These are phyloP conservation scores for Annulohypoxylon bovei DNA, from an alignment of 495 filamentous ascomycete genomes.

Conservation along the genomic window DNA sequence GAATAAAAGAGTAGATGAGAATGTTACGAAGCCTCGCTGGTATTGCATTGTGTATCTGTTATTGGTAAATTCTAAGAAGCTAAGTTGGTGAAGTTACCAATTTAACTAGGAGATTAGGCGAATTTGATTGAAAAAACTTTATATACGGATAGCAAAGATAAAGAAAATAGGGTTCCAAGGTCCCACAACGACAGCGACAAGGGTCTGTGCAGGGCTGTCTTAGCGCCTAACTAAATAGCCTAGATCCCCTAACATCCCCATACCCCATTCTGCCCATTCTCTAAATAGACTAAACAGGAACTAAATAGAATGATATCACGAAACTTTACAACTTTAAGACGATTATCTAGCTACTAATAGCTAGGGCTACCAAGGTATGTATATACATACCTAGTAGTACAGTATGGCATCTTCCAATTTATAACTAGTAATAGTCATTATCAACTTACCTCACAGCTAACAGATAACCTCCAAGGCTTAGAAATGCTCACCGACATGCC, in stretches of 20 bases:
- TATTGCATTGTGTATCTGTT: background rate
- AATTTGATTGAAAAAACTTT: too few species aligned
- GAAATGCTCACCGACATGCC: background rate
- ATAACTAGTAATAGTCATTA: constrained; percentile 19
- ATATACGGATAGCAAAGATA: background rate
- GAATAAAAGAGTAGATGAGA: background rate
- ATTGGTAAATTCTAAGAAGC: background rate
- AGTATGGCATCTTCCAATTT: background rate
- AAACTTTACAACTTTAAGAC: background rate
- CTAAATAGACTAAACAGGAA: background rate
- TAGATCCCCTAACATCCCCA: background rate
- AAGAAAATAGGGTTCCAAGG: background rate
- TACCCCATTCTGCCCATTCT: background rate
- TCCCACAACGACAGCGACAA: constrained; percentile 8
- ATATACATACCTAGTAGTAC: background rate
- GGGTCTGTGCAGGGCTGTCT: constrained; percentile 15
- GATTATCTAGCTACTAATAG: constrained; percentile 5
- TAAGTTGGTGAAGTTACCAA: background rate
- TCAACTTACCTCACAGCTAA: background rate
- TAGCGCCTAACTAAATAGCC: constrained; percentile 4
- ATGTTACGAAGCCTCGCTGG: background rate
- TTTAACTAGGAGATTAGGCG: too few species aligned
- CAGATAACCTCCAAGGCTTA: background rate
- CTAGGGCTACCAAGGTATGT: background rate
- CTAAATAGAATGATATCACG: background rate